Base-by-base conservation (phyloP, 2,329 filamentous ascomycete genomes). In the Penicillium frequentans region DNA sequence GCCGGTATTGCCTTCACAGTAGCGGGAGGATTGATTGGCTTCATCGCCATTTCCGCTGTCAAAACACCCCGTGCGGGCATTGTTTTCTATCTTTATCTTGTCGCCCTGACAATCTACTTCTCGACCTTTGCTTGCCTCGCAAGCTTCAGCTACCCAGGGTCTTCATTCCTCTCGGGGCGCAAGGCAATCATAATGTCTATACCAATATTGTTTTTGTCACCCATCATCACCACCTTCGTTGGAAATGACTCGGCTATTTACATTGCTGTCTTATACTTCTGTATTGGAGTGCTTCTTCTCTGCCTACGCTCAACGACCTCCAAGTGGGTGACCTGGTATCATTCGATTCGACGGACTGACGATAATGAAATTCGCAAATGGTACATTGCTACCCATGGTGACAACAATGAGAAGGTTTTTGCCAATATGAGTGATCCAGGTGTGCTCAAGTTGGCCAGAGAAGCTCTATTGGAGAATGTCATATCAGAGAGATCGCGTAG, bases 71-170 rank as follows among this genome's bases (percentile, higher is more conserved):
- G 74, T 11, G 71, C 77, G 2, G 85, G 80, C 8, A 79, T 84
- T 11, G 75, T 86, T 13, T 88, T 86, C 66, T 80, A 84, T 57
- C 79, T 85, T 47, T 88, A 87, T 59, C 74, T 87, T 2, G 70
- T 86, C 33, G 77, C 79, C 24, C 71, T 88, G 43, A 84, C 84
- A 7, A 79, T 82, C 2, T 87, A 87, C 64, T 78, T 88, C 39
- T 82, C 82, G 16, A 69, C 84, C 1, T 76, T 88, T 45, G 84
- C 84, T 49, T 77, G 76, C 9, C 75, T 82, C 59, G 75, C 79
- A n/a, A 81, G 78, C 23, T 81, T 80, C 73, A 80, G 84, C 57
- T 79, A 84, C 55, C 80, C 79, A 0, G 81, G 80, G 6, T 82
- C 81, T n/a, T 75, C 77, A 1, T 81, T 85, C 58, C 75, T 82